Evolutionary conservation across 352 stramenopile species (phyloP).

Genomic region (Phytophthora syringae): DNA sequence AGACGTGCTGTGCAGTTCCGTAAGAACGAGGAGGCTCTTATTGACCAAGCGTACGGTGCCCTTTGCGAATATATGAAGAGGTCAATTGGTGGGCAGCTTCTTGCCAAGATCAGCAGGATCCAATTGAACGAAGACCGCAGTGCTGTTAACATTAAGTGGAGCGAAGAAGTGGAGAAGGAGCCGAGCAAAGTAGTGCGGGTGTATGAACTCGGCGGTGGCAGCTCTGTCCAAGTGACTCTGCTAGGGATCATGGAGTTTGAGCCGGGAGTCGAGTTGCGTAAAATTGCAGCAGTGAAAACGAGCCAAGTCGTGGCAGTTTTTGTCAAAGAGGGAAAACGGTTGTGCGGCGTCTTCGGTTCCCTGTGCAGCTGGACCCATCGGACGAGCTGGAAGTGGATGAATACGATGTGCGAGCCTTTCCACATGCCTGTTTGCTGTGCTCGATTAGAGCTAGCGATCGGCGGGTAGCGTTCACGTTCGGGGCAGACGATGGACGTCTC

Average conservation of each 20-base stretch:
- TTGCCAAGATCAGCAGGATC: slow-evolving; percentile 7
- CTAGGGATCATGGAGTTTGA: slow-evolving; percentile 28
- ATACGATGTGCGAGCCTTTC: slow-evolving; percentile 1
- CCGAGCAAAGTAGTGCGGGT: slow-evolving; percentile 20
- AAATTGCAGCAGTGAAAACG: slow-evolving; percentile 19
- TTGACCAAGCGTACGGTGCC: too few relatives aligned
- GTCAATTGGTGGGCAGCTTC: not conserved
- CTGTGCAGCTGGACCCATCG: not conserved
- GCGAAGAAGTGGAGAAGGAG: slow-evolving; percentile 23
- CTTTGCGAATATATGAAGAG: too few relatives aligned
- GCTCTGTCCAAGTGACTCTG: not conserved
- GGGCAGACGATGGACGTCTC: not conserved
- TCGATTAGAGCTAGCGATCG: slow-evolving; percentile 24
- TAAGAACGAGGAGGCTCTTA: too few relatives aligned
- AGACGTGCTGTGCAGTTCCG: too few relatives aligned
- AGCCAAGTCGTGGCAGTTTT: slow-evolving; percentile 14
- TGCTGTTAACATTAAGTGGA: slow-evolving; percentile 10
- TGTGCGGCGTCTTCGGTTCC: slow-evolving; percentile 20
- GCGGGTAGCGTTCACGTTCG: slow-evolving; percentile 22
- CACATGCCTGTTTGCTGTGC: slow-evolving; percentile 15
- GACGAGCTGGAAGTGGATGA: not conserved
- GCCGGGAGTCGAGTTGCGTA: slow-evolving; percentile 3
- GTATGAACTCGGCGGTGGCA: not conserved
- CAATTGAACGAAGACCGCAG: not conserved
- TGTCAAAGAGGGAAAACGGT: slow-evolving; percentile 18